Base-by-base conservation (phyloP, 306 rosid genomes). In the Corylus avellana region DNA sequence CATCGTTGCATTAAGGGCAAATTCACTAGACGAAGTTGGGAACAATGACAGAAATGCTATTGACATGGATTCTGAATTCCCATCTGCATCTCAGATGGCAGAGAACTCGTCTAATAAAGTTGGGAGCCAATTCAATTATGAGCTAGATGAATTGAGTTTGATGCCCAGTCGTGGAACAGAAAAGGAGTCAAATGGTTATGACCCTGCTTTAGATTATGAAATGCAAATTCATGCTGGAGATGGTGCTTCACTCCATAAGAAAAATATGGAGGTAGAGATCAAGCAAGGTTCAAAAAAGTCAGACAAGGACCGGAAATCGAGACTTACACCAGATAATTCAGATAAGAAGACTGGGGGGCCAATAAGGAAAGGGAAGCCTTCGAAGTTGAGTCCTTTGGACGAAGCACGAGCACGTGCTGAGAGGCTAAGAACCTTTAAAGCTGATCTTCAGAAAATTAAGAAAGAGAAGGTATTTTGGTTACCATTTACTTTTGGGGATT, bases 401-500 rank as follows among this genome's bases (percentile, higher is more conserved):
- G 99, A 96, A 88, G 99, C 98, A 2, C 86, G 93, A 12, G 96
- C 92, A 64, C 99, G 99, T 13, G 99, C 99, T 20, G 99, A 93
- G 83, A 91, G 79, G 86, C 80, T 96, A 72, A 85, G 98, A 74
- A 90, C 83, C 79, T 96, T 80, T 85, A 96, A 96, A 89, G 97
- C 98, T 71, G 97, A 96, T 87, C 99, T 96, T 77, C 99, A 90
- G 87, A 96, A 93, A 87, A 82, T 91, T 87, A 96, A 96, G 92
- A 93, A 91, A 91, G 97, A 96, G 86, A 96, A 90, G 99, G 99
- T 95, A 82, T 57, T 42, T 78, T 12, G 54, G 76, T 74, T 74
- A 73, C 53, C 47, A 18, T 37, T 48, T 82, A 55, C 39, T 12
- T 62, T 27, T 5, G 27, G 68, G 9, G 3, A 55, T 55, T 55